phyloP scores from a whole-genome alignment of 768 basidiomycete species.

The Rubroboletus pulcherrimus region DNA sequence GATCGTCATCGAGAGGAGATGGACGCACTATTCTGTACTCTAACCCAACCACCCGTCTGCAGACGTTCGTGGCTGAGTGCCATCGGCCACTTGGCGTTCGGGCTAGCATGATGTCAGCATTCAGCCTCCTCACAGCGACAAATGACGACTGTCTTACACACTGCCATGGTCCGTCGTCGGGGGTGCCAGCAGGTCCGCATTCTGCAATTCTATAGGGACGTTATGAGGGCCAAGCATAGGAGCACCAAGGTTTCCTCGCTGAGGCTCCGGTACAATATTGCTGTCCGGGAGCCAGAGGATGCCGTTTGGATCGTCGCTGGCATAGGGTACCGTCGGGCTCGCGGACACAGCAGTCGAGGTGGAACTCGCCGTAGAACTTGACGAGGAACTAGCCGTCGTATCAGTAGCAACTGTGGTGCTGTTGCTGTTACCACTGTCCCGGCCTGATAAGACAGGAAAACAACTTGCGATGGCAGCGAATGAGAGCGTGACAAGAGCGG shows the following conservation, averaged over 20 bases:
- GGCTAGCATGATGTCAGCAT: conserved; percentile 12
- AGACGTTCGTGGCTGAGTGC: conserved; percentile 53
- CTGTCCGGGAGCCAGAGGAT: conserved; percentile 34
- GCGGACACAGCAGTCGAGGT: conserved; percentile 28
- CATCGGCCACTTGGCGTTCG: conserved; percentile 51
- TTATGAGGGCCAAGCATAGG: conserved; percentile 55
- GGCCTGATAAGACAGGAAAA: neutral
- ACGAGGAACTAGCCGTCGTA: neutral
- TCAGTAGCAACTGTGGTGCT: neutral
- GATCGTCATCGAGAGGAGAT: neutral
- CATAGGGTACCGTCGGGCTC: conserved; percentile 39
- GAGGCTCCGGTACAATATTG: conserved; percentile 34
- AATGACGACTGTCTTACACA: conserved; percentile 31
- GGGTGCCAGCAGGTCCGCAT: conserved; percentile 53
- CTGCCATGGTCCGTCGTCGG: conserved; percentile 57
- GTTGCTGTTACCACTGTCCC: neutral
- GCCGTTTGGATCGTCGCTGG: conserved; percentile 40
- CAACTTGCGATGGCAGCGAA: conserved; percentile 1
- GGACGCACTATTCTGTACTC: conserved; percentile 49
- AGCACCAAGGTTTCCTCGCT: conserved; percentile 42
- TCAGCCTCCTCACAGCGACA: neutral
- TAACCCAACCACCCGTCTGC: conserved; percentile 57
- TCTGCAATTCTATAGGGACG: conserved; percentile 49
- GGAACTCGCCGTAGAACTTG: neutral
- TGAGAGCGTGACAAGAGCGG: conserved; percentile 1